phyloP scores from a whole-genome alignment of 1,139 yeast genomes.

The Geotrichum restrictum region DNA sequence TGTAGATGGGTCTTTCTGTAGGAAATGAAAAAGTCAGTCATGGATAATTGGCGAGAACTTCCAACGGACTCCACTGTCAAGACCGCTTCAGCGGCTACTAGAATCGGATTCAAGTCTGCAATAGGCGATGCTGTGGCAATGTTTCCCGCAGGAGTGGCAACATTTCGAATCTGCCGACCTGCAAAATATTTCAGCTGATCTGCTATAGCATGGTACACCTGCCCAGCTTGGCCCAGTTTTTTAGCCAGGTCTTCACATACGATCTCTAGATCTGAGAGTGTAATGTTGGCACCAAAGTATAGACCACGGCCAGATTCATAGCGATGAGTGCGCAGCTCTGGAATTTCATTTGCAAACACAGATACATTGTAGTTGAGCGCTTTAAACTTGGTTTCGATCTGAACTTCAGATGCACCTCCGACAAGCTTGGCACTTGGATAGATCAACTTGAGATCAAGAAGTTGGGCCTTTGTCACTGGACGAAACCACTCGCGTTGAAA shows the following conservation, averaged over 20 bases:
- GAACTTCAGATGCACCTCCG: constrained; percentile 49
- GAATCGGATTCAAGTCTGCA: constrained; percentile 46
- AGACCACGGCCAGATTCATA: constrained; percentile 41
- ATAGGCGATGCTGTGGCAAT: constrained; percentile 50
- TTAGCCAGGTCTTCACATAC: constrained; percentile 35
- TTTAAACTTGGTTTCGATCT: constrained; percentile 45
- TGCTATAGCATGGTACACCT: constrained; percentile 40
- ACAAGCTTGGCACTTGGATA: constrained; percentile 43
- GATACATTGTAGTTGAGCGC: constrained; percentile 42
- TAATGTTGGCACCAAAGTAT: constrained; percentile 43
- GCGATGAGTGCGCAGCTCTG: constrained; percentile 38
- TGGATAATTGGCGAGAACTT: constrained; percentile 31
- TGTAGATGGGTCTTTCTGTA: constrained; percentile 44
- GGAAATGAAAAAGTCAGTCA: constrained; percentile 44
- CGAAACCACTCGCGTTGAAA: constrained; percentile 39
- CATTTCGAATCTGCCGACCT: constrained; percentile 48
- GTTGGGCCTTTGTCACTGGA: constrained; percentile 41
- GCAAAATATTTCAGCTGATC: constrained; percentile 46
- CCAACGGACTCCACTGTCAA: constrained; percentile 39
- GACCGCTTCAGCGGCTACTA: constrained; percentile 43
- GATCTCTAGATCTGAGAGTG: constrained; percentile 42
- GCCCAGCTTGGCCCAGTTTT: constrained; percentile 30
- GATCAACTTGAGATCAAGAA: constrained; percentile 37
- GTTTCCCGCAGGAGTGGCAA: constrained; percentile 48
- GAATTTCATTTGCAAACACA: constrained; percentile 43